Base-by-base conservation (phyloP, 2,329 filamentous ascomycete genomes). In the Microdochium nivale region DNA sequence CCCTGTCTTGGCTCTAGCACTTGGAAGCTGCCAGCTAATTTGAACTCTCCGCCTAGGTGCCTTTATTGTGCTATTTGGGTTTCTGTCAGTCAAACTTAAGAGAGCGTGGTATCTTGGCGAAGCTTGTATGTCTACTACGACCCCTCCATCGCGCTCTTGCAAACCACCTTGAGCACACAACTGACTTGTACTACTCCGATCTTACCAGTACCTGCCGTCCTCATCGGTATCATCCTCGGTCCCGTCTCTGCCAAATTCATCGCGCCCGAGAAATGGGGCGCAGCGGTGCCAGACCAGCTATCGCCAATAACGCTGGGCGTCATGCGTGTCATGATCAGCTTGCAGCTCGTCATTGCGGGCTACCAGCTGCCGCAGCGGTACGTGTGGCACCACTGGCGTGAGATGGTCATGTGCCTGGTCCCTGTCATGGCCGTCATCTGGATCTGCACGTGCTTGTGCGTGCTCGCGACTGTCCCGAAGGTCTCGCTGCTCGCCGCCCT, bases 341-440 rank as follows among this genome's bases (percentile, higher is more conserved):
- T 84, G 2, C 80, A 84, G 56, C 70, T 84, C n/a, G 71, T 83
- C 33, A 84, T 84, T 53, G 80, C 79, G 2, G 81, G 81, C 25
- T 84, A 79, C 56, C 79, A 84, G 58, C 66, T 84, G 1, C 81
- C 81, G 0, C 76, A 77, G 44, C 76, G 73, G 59, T 84, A 84
- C 61, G 66, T 75, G 40, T 62, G 63, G 52, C 59, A 64, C 2
- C 73, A 72, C 2, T 77, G 74, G 66, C 76, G 73, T 52, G 78
- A 81, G 52, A 72, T 84, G 64, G 62, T 70, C 3, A 69, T 83
- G 9, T 77, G 74, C 44, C 66, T 84, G 5, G 57, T 84, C 7
- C 80, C 80, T 2, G 68, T 82, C 55, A 84, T 83, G 81, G 77
- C 78, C 1, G 65, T 81, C 49, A 81, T 81, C 74, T 84, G 81